Evolutionary conservation across 805 yeast genomes (phyloP).

Genomic region (Wickerhamomyces bisporus): DNA sequence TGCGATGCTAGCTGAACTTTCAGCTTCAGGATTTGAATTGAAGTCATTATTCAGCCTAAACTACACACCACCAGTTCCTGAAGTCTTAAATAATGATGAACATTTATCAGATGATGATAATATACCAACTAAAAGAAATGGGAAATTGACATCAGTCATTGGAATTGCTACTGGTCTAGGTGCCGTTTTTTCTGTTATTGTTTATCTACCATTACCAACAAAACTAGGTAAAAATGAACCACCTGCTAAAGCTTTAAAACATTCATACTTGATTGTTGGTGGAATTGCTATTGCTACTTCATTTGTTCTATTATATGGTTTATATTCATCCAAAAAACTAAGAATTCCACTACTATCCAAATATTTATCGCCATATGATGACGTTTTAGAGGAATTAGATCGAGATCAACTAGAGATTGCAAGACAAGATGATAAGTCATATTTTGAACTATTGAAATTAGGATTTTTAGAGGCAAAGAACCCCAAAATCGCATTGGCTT

Average conservation of each 20-base stretch:
- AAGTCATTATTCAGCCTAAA: conserved; percentile 17
- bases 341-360: conserved; percentile 22
- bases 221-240: conserved; percentile 34
- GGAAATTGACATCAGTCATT: conserved; percentile 53
- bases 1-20: conserved; percentile 52
- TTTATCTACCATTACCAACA: conserved; percentile 53
- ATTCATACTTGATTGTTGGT: conserved; percentile 47
- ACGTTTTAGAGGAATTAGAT: conserved; percentile 28
- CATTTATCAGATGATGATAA: conserved; percentile 6
- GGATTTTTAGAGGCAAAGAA: conserved; percentile 48
- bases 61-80: conserved; percentile 4
- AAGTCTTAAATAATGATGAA: conserved; percentile 6
- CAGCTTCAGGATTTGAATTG: conserved; percentile 38
- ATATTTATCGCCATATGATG: conserved; percentile 25
- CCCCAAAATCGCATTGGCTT: conserved; percentile 48
- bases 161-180: conserved; percentile 64
- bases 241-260: conserved; percentile 41
- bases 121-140: conserved; percentile 33
- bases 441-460: conserved; percentile 35
- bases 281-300: conserved; percentile 34
- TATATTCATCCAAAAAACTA: conserved; percentile 39
- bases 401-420: conserved; percentile 22
- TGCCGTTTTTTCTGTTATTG: conserved; percentile 56
- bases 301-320: conserved; percentile 32
- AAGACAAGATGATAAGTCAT: conserved; percentile 18